phyloP scores from a whole-genome alignment of 2,329 filamentous ascomycete species.

The Ceratocystis ficicola region DNA sequence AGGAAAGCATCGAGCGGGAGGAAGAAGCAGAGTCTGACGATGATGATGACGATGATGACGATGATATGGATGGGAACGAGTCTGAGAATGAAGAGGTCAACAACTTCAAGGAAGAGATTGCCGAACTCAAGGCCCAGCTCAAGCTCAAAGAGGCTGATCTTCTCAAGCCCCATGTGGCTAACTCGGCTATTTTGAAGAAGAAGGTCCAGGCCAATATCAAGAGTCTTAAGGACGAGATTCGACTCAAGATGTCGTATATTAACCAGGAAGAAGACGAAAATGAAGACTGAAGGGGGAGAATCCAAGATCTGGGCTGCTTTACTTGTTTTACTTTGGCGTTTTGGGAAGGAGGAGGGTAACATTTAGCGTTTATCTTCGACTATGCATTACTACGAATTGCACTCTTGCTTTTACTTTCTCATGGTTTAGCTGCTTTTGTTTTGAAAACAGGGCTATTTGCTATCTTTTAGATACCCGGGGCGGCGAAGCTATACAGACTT shows the following conservation, averaged over 20 bases:
- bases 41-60: constrained; percentile 38
- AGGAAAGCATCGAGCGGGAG: constrained; percentile 37
- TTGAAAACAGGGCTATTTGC: background rate
- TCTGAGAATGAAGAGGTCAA: constrained; percentile 40
- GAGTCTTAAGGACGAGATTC: constrained; percentile 35
- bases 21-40: constrained; percentile 36
- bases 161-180: constrained; percentile 28
- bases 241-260: constrained; percentile 36
- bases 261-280: constrained; percentile 25
- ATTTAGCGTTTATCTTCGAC: background rate
- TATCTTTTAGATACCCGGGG: constrained; percentile 1
- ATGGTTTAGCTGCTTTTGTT: background rate
- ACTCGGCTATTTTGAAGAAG: constrained; percentile 38
- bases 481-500: background rate
- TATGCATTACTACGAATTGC: background rate
- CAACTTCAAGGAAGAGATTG: constrained; percentile 44
- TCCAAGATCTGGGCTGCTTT: background rate
- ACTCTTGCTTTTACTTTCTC: constrained; percentile 2
- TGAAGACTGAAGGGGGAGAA: constrained; percentile 10
- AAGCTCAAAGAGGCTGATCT: constrained; percentile 36
- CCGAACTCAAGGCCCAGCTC: constrained; percentile 41
- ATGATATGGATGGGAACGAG: constrained; percentile 42
- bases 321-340: constrained; percentile 8
- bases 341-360: background rate
- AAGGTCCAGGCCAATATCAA: constrained; percentile 41